Evolutionary conservation across 306 rosid species (phyloP).

Genomic region (Cicer pinnatifidum): DNA sequence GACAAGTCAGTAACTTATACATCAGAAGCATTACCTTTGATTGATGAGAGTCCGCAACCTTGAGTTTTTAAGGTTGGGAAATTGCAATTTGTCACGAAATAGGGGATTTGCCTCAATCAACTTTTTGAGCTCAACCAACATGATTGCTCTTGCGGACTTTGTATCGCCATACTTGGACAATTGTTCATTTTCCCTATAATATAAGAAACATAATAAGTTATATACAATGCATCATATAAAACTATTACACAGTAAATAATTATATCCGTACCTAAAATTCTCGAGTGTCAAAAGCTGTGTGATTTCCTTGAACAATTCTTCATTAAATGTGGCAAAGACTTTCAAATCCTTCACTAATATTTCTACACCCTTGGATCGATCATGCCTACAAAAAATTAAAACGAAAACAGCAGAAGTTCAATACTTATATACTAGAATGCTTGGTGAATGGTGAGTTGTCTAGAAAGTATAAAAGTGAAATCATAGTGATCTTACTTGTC

Average conservation of each 20-base stretch:
- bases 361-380: slow-evolving; percentile 89
- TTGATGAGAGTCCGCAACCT: slow-evolving; percentile 93
- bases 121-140: slow-evolving; percentile 96
- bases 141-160: slow-evolving; percentile 91
- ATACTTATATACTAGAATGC: background rate
- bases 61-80: slow-evolving; percentile 90
- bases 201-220: slow-evolving; percentile 44
- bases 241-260: background rate
- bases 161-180: slow-evolving; percentile 96
- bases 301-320: slow-evolving; percentile 93
- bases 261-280: slow-evolving; percentile 69
- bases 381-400: slow-evolving; percentile 67
- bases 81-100: slow-evolving; percentile 93
- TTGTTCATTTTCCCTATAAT: slow-evolving; percentile 86
- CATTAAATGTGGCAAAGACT: slow-evolving; percentile 88
- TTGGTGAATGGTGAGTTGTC: background rate
- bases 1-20: slow-evolving; percentile 8
- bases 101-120: slow-evolving; percentile 95
- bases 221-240: slow-evolving; percentile 5
- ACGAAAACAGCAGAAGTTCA: slow-evolving; percentile 18
- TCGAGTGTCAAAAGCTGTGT: slow-evolving; percentile 93
- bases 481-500: slow-evolving; percentile 73
- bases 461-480: slow-evolving; percentile 1
- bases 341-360: slow-evolving; percentile 89
- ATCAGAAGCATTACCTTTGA: slow-evolving; percentile 69